Base-by-base conservation (phyloP, 2,329 filamentous ascomycete species). In the Knufia fluminis region DNA sequence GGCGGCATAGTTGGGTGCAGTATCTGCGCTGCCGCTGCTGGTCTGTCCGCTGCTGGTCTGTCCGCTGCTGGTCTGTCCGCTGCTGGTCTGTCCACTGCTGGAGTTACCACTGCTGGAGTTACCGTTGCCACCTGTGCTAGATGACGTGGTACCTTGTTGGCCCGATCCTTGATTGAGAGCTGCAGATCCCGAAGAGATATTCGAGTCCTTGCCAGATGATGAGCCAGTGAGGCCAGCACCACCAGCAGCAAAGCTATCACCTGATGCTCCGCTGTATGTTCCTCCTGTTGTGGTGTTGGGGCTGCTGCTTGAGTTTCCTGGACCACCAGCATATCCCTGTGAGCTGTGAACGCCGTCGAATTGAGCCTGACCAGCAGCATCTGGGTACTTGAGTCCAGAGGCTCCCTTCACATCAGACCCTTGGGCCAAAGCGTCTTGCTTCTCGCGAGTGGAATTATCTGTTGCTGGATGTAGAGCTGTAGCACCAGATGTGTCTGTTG, bases 401-500 rank as follows among this genome's bases (percentile, higher is more conserved):
- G 49, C 47, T 16, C 63, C 64, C 24, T 60, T 59, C 17, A 62
- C 65, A 4, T 72, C 69, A 35, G 70, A 67, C 9, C 70, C 60
- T 9, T 62, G 64, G 4, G 71, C 68, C 39, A 70, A 67, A 14
- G 70, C 60, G 44, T 70, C 60, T 20, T 61, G 59, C 45, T 68
- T 67, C 24, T 72, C 68, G 40, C 77, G 72, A 2, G 67, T 65
- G 24, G 68, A 66, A 14, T 71, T 69, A 31, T 71, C 66, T 3
- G 65, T 56, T 1, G 75, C 73, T 0, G 78, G 66, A 1, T 69
- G 66, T 6, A 82, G 69, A 7, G 64, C 69, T 8, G 63, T 72
- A 3, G 79, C 75, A 43, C 66, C 69, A 4, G 74, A 77, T 2
- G 71, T 77, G 64, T 79, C 70, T 51, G 71, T 76, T 56, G 68